Evolutionary conservation across 2,329 filamentous ascomycete species (phyloP), one percentile per base, ranked within the genome.

Genomic region (Scedosporium apiospermum): DNA sequence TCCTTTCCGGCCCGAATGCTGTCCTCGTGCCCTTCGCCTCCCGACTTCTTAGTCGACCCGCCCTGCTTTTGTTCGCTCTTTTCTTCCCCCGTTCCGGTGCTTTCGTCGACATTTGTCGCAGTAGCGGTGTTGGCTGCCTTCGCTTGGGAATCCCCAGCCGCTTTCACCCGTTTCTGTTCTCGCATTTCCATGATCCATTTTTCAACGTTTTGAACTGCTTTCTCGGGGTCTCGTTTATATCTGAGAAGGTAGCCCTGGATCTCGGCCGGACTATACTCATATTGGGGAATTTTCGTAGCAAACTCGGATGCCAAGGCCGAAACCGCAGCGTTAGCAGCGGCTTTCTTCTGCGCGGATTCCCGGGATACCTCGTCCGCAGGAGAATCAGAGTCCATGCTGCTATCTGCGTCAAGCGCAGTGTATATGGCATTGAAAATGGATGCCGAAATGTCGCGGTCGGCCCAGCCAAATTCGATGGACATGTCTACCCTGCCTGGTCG

Each of bases 401-500:
- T n/a, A 62, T 83, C 82, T 6, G 79, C 77, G 64, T 80, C 78
- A n/a, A 80, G 70, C 1, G 73, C 78, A 0, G 81, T 78, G 67
- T 83, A 86, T 63, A 87, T 84, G 65, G 83, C 82, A 3, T 76
- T 76, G 75, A 86, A 87, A 65, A 87, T 81, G 61, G 80, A 74
- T 1, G 76, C 73, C 2, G 74, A 78, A 77, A 86, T 86, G 14
- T 70, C 75, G 1, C 69, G 69, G 65, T 86, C 82, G 9, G 84
- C 81, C 5, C 79, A 76, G 58, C 77, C 78, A 67, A 87, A 87
- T 63, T 81, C 76, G 62, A 87, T 77, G 58, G 77, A 78, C 78
- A 82, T 84, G 68, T 88, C 85, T 6, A 88, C 78, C 5, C 85
- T 81, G 1, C 84, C 85, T 0, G 84, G 84, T 0, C 85, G 83